Conservation (phyloP, 2,329 filamentous ascomycete genomes). For the Phialophora verrucosa region DNA sequence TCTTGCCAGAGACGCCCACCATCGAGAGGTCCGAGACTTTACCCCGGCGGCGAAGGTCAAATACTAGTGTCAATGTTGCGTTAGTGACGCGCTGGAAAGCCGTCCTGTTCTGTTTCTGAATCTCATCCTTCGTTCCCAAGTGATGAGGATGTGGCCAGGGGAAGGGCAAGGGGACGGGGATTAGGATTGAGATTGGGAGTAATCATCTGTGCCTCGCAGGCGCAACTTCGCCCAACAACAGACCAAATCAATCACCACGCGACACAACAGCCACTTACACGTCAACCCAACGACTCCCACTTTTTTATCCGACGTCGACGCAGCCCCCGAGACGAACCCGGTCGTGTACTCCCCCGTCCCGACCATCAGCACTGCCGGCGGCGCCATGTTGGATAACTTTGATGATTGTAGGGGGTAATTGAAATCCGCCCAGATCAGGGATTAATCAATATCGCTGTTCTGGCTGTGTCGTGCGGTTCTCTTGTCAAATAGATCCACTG, state of each 20-base stretch:
- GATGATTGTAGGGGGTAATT: neutral
- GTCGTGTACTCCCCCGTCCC: conserved; percentile 97
- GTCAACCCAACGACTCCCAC: conserved; percentile 91
- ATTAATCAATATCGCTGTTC: no score
- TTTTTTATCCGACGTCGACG: conserved; percentile 91
- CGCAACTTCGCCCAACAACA: conserved; percentile 17
- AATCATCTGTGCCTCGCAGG: neutral
- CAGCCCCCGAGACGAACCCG: conserved; percentile 83
- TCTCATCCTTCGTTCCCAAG: no score
- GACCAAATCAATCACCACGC: conserved; percentile 63
- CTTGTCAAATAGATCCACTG: no score
- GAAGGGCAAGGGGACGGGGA: no score
- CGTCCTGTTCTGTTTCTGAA: no score
- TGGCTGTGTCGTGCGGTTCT: no score
- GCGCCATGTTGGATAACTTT: conserved; percentile 54
- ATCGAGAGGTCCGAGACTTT: conserved; percentile 87
- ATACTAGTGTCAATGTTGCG: conserved; percentile 60
- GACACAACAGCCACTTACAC: conserved; percentile 25
- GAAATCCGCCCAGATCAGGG: no score
- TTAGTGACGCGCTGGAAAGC: no score
- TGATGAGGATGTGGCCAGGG: no score
- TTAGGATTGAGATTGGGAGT: neutral
- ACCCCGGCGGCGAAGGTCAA: conserved; percentile 69
- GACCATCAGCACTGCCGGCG: conserved; percentile 75
- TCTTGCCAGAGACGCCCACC: conserved; percentile 86